A percentile compares a stretch with the other conserved stretches of the same genome.
phyloP scores from a whole-genome alignment of 306 rosid genomes.

The Cyclanthera cordifolia region DNA sequence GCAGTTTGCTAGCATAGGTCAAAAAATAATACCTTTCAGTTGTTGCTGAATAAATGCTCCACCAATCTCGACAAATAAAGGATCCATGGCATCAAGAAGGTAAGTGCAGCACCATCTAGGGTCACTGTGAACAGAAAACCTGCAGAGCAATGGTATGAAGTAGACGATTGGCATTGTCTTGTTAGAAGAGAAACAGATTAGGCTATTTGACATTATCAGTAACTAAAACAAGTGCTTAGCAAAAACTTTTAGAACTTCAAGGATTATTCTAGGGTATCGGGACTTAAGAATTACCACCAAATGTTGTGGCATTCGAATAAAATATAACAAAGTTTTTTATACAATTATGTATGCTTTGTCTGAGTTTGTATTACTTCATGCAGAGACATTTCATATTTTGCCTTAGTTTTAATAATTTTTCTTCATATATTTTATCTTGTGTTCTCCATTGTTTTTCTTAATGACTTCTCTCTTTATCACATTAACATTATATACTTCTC shows the following conservation, averaged over 20 bases:
- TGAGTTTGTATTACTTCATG: neutral
- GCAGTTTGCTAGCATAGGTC: conserved; percentile 11
- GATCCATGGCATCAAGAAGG: conserved; percentile 91
- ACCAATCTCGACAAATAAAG: conserved; percentile 71
- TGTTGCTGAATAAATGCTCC: conserved; percentile 71
- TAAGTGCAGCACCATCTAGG: conserved; percentile 81
- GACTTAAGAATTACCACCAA: neutral
- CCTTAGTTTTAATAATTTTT: neutral
- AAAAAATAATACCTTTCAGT: conserved; percentile 43
- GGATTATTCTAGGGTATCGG: too few relatives aligned
- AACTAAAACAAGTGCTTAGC: neutral
- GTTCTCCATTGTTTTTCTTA: neutral
- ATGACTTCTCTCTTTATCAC: neutral
- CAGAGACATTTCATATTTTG: neutral
- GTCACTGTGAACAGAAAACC: conserved; percentile 76
- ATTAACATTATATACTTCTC: too few relatives aligned
- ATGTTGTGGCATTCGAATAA: neutral
- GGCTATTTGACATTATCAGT: neutral
- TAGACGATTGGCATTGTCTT: neutral
- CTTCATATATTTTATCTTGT: neutral
- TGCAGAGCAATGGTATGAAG: conserved; percentile 13
- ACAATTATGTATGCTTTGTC: neutral
- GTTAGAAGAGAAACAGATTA: too few relatives aligned
- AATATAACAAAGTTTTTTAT: neutral
- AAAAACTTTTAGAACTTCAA: neutral